Base-by-base conservation (phyloP, 2,329 filamentous ascomycete species). In the Septoria petroselini region DNA sequence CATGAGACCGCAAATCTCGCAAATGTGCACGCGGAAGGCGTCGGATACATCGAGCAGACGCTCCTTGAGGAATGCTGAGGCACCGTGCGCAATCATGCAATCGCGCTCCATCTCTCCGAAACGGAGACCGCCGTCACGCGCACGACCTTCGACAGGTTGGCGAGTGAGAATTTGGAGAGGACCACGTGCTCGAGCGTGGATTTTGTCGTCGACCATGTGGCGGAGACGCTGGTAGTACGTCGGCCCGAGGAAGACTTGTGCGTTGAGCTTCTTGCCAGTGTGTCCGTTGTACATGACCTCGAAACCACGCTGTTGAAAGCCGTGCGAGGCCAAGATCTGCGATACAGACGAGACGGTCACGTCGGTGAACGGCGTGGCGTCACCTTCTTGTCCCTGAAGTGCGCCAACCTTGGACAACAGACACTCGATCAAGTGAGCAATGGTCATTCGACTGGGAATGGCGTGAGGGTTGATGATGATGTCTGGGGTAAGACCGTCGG, bases 101-200 rank as follows among this genome's bases (percentile, higher is more conserved):
- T 98, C 94, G 76, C 94, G 91, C 74, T 98, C 94, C 93, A 98
- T 98, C 78, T 98, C 93, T 84, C 93, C 93, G 82, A 98, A 98
- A 68, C 94, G 91, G 37, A 98, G 80, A 77, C 93, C 93, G 80
- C 93, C 93, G 69, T 98, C 94, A 72, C 94, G 80, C 3, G 93
- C 93, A 82, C 94, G 88, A 86, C 93, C 93, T 74, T 98, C 93
- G 11, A 98, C 93, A 14, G 93, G 93, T 71, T 98, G 93, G 50
- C 94, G 81, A 2, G 93, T 98, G 74, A 98, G 82, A 65, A 98
- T 98, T 73, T 98, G 93, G 17, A 95, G 88, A 1, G 93, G 93
- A 29, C 94, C 93, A 68, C 93, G 86, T 11, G 94, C 93, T 72
- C 94, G 87, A n/a, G 93, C 94, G 74, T 98, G 93, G 63, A 98